Conservation (phyloP, 2,329 filamentous ascomycete species). For the Pseudopyrenochaeta lycopersici region DNA sequence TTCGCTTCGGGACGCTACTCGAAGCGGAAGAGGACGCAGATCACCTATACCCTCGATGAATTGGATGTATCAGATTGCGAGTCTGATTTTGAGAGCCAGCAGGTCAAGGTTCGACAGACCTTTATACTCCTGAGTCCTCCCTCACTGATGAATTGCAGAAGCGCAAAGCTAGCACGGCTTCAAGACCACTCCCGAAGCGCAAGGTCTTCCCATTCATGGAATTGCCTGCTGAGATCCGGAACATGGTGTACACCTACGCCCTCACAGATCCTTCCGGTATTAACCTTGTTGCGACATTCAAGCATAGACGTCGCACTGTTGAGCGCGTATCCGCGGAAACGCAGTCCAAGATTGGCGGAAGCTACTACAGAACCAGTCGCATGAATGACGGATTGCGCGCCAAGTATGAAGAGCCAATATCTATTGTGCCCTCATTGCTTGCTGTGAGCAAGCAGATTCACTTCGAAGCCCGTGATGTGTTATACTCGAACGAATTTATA, state of each 20-base stretch:
- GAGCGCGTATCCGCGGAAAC: constrained; percentile 22
- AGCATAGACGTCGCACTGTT: constrained; percentile 40
- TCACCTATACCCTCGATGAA: constrained; percentile 40
- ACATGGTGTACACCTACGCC: constrained; percentile 42
- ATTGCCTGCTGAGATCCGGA: constrained; percentile 46
- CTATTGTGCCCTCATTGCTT: constrained; percentile 37
- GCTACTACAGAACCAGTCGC: neutral
- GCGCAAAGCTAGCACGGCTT: constrained; percentile 18
- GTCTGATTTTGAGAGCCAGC: constrained; percentile 23
- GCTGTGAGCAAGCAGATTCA: constrained; percentile 41
- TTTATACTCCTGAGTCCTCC: neutral
- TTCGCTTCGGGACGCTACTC: constrained; percentile 36
- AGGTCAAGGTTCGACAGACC: constrained; percentile 35
- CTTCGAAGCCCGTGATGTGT: constrained; percentile 31
- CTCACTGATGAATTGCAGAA: constrained; percentile 29
- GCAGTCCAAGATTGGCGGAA: neutral
- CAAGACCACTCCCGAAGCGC: constrained; percentile 36
- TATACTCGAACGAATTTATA: constrained; percentile 43
- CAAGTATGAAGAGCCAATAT: constrained; percentile 8
- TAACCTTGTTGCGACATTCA: constrained; percentile 30
- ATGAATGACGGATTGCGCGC: constrained; percentile 16
- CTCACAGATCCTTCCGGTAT: constrained; percentile 38
- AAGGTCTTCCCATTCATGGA: constrained; percentile 46
- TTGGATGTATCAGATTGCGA: constrained; percentile 30
- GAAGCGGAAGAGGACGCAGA: constrained; percentile 45